Base-by-base conservation (phyloP, 306 rosid species). In the Gastrolobium villosum region DNA sequence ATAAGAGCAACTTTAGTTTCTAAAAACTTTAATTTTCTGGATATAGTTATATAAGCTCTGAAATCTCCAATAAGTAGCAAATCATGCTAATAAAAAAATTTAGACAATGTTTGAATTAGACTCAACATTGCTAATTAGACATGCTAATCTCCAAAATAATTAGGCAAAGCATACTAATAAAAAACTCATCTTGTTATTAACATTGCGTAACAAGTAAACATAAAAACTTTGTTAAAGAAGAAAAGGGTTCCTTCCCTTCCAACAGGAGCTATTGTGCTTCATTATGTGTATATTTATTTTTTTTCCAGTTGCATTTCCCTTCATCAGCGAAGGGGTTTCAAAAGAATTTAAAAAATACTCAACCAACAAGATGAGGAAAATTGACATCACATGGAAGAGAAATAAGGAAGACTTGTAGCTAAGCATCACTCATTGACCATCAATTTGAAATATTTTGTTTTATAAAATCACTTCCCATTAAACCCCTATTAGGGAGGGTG, bases 1-100 rank as follows among this genome's bases (percentile, higher is more conserved):
- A 73, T 15, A 5, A 49, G 74, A 46, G 50, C 56, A 81, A 74
- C 39, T 54, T 61, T 10, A 64, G 15, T 55, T 78, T n/a, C 59
- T 45, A 3, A n/a, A 10, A 61, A 60, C 1, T 4, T 5, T 57
- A 64, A 73, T 15, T 13, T 55, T 62, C 35, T 43, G 8, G 36
- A 44, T 44, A 48, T 31, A 65, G 40, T 66, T 64, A 75, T 54
- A 56, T 50, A 30, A 49, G 6, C 77, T 40, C 35, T 41, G 37
- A 61, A 71, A 48, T 50, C 41, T 56, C 70, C 41, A 70, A 35
- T 59, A 8, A 65, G 46, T 3, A 50, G 34, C 34, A 60, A 35
- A 70, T 49, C 57, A 49, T 11, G 39, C 54, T 65, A 55, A 55
- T 45, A 59, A 74, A 65, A 41, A n/a, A 41, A 54, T 48, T 13